phyloP scores from a whole-genome alignment of 2,329 filamentous ascomycete genomes.

The Nothopassalora personata region DNA sequence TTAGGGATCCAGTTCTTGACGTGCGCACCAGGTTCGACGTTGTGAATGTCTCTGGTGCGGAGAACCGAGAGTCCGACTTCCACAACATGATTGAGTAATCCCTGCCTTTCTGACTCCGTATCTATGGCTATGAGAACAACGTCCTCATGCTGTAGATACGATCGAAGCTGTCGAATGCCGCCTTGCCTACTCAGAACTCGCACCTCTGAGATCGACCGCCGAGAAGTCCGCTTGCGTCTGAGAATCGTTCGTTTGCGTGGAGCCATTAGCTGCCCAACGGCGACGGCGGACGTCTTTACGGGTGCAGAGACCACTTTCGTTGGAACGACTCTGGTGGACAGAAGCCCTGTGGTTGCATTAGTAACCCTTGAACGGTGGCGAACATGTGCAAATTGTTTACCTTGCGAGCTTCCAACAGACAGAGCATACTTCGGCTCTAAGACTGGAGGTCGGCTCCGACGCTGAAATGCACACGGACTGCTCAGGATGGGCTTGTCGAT shows the following conservation, averaged over 20 bases:
- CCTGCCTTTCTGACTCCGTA: constrained; percentile 68
- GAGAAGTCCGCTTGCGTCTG: not conserved
- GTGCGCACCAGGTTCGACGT: constrained; percentile 52
- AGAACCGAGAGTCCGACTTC: constrained; percentile 78
- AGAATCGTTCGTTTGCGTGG: not conserved
- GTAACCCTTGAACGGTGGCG: not conserved
- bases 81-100: constrained; percentile 54
- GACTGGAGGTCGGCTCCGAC: not conserved
- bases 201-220: not conserved
- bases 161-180: not conserved
- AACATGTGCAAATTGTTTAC: not conserved
- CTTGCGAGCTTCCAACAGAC: not conserved
- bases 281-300: not conserved
- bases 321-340: not conserved
- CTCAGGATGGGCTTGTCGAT: not conserved
- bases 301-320: not conserved
- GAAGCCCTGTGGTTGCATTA: not conserved
- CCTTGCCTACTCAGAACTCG: not conserved
- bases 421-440: not conserved
- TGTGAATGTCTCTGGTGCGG: constrained; percentile 53
- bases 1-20: constrained; percentile 60
- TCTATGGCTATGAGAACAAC: constrained; percentile 64
- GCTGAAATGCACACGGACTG: not conserved
- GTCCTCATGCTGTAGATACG: not conserved
- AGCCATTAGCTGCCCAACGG: not conserved